Evolutionary conservation across 345 rosid species (phyloP), one percentile per base, ranked within the genome.

Genomic region (Geranium rotundifolium): DNA sequence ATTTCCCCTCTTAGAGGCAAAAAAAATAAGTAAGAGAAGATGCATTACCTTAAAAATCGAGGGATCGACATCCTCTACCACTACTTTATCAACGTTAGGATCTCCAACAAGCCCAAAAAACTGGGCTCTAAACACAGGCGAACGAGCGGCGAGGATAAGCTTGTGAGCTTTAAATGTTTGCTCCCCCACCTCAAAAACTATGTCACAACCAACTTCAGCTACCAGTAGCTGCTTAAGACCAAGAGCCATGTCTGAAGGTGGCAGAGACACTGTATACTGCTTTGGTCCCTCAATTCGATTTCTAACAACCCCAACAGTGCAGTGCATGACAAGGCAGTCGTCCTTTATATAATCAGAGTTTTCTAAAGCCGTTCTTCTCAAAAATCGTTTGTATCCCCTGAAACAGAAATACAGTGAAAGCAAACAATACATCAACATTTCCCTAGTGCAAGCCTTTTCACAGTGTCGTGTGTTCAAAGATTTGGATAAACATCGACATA

Each of bases 381-480:
- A 80, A 75, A 95, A 95, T n/a, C 96, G 96, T 72, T 87, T 88
- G 82, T 86, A 90, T 49, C 99, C 99, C 97, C 97, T 95, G 86
- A 59, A 79, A 71, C 37, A 14, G 19, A 27, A 34, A 64, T 29
- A 31, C 7, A 54, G 17, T 46, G 27, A 13, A 55, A 17, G 57
- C 57, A 55, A 55, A 3, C 16, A 34, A 34, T 4, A 34, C 6
- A 34, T 34, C 41, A 34, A 34, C 41, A 4, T 34, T 34, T 34
- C 10, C 10, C 41, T 34, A 34, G 41, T 34, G 41, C 41, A 8
- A 34, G 41, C 10, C 41, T 34, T 34, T 34, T 46, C 14, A 46
- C 52, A 46, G 12, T 46, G 10, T 46, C 50, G 16, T 10, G 13
- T 46, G 14, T 46, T 9, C 41, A 4, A 46, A 12, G 16, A 14